Percentiles rank a stretch among this genome's conserved stretches.
Conservation (phyloP, 352 stramenopile genomes). For the Phytophthora niederhauseri region DNA sequence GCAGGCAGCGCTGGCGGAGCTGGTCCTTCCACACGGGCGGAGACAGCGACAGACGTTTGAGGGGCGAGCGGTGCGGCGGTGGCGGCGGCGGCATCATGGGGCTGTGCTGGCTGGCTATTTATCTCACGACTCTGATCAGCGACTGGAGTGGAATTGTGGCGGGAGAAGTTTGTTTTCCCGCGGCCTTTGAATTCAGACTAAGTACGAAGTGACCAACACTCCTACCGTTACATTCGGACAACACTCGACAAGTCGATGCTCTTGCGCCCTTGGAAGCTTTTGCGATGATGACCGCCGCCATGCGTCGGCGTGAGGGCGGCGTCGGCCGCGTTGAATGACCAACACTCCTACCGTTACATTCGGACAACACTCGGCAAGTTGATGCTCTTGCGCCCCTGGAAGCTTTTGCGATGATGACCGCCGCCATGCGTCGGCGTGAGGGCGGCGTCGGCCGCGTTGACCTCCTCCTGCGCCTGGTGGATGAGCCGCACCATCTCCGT, state of each 20-base stretch:
- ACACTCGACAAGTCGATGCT: neutral
- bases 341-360: too few species aligned
- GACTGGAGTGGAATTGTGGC: neutral
- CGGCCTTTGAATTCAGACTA: neutral
- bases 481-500: constrained; percentile 66
- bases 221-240: too few species aligned
- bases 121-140: neutral
- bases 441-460: constrained; percentile 11
- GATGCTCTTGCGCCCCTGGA: neutral
- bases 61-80: constrained; percentile 14
- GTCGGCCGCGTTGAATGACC: constrained; percentile 5
- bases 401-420: constrained; percentile 5
- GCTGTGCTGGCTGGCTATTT: too few species aligned
- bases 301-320: neutral
- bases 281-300: constrained; percentile 1
- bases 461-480: constrained; percentile 42
- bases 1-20: constrained; percentile 73
- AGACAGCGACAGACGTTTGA: constrained; percentile 57
- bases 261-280: constrained; percentile 1
- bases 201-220: neutral
- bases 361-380: neutral
- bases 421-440: too few species aligned
- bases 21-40: constrained; percentile 81
- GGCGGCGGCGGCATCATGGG: constrained; percentile 5
- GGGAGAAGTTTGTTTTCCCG: neutral